These are phyloP conservation scores for Debaryomycetaceae sp. DNA, from an alignment of 1,139 yeast species.

Conservation along the genomic window DNA sequence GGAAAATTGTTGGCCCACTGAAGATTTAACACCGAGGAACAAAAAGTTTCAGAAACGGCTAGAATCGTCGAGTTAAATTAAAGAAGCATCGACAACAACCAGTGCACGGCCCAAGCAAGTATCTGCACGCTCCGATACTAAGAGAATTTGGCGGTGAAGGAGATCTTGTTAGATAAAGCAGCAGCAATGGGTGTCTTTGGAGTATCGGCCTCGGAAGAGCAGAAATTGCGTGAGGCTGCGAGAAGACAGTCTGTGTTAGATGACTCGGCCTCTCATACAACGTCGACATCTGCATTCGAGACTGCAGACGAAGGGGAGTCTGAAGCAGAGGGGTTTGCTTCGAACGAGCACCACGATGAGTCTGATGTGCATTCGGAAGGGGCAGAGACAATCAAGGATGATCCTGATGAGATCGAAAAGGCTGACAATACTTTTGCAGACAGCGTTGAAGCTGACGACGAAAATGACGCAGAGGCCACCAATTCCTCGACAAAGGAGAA, in stretches of 20 bases:
- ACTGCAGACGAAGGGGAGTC: conserved; percentile 31
- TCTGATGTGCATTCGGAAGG: neutral
- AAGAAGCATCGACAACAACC: too few species aligned
- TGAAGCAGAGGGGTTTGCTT: conserved; percentile 2
- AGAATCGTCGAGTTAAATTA: too few species aligned
- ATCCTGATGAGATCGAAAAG: neutral
- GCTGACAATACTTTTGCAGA: neutral
- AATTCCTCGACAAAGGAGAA: neutral
- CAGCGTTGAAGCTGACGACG: neutral
- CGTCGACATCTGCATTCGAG: conserved; percentile 26
- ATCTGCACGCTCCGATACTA: too few species aligned
- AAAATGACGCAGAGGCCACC: neutral
- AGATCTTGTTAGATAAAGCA: too few species aligned
- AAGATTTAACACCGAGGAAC: too few species aligned
- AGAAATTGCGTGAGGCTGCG: conserved; percentile 34
- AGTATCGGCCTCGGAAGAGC: conserved; percentile 35
- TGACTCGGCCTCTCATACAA: conserved; percentile 14
- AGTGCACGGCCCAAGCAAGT: too few species aligned
- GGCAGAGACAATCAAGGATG: neutral
- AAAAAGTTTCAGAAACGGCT: too few species aligned
- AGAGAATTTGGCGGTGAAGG: too few species aligned
- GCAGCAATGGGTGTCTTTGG: conserved; percentile 34
- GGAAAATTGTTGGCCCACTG: too few species aligned
- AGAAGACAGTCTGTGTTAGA: conserved; percentile 5
- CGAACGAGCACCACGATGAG: conserved; percentile 4